Evolutionary conservation across 257 asterid genomes (phyloP), one percentile per base, ranked within the genome.

Genomic region (Nemophila menziesii): DNA sequence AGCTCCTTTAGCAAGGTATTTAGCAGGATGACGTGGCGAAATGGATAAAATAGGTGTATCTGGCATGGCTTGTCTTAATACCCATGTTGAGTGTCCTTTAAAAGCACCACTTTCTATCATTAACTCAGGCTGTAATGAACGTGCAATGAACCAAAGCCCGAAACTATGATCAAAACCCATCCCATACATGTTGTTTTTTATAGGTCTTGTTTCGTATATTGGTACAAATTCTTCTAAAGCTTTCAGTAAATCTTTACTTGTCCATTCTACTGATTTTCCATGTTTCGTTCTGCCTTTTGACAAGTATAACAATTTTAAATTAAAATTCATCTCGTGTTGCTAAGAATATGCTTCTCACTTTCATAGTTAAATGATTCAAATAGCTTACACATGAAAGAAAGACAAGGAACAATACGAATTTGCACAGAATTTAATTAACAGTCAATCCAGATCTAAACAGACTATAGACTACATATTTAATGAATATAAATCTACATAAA

Each of bases 261-360:
- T 85, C 99, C 99, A 90, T 41, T 85, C 96, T 55, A 85, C 92
- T 43, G 75, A 54, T 71, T 73, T 77, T 42, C 92, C 99, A 64
- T 70, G 93, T 85, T 85, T 90, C 86, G 96, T 72, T 85, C 99
- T 85, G 94, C 99, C 99, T 90, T 85, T 85, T 76, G 92, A 74
- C 73, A 81, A 79, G 73, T 83, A 79, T 54, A 76, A 58, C 56
- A 67, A 61, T 73, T 73, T 29, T 29, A 29, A 29, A 29, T 5
- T 29, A 7, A 29, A 29, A 29, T 29, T 29, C n/a, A n/a, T n/a
- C n/a, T n/a, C n/a, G n/a, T n/a, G n/a, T n/a, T n/a, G n/a, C n/a
- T n/a, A n/a, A n/a, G n/a, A n/a, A n/a, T n/a, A n/a, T n/a, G n/a
- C n/a, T n/a, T n/a, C n/a, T n/a, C n/a, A n/a, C n/a, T n/a, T n/a